Evolutionary conservation across 139 green algal genomes (phyloP).

Genomic region (Volvox africanus): DNA sequence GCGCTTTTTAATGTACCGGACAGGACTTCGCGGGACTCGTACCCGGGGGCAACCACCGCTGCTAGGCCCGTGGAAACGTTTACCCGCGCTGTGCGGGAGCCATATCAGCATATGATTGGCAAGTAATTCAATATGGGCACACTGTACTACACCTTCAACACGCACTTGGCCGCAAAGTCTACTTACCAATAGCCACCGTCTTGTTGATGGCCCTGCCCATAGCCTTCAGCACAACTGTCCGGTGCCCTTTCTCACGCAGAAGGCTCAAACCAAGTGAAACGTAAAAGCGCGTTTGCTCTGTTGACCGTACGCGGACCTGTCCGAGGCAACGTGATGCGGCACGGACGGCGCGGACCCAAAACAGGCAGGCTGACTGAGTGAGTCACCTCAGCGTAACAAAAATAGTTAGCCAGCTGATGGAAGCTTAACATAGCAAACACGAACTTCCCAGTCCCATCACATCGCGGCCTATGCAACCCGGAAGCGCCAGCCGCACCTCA

Average conservation of each 20-base stretch:
- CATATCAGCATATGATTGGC: no score
- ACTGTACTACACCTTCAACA: no score
- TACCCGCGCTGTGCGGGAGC: no score
- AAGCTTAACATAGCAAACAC: no score
- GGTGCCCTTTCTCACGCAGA: slow-evolving; percentile 82
- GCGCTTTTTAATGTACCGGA: no score
- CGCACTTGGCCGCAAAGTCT: not conserved
- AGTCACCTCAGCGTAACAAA: no score
- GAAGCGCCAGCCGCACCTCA: slow-evolving; percentile 61
- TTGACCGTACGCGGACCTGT: slow-evolving; percentile 82
- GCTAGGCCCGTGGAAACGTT: no score
- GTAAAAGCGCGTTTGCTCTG: slow-evolving; percentile 83
- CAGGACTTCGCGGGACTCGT: no score
- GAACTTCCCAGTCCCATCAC: no score
- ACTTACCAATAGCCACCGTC: slow-evolving; percentile 81
- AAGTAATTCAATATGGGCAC: no score
- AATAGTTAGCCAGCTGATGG: no score
- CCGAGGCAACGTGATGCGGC: not conserved
- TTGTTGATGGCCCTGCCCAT: slow-evolving; percentile 96
- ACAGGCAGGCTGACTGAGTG: not conserved
- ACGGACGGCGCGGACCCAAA: not conserved
- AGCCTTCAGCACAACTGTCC: slow-evolving; percentile 81
- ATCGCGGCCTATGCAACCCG: not conserved
- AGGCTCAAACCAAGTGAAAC: slow-evolving; percentile 83
- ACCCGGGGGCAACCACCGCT: no score